Percentiles rank a stretch among this genome's conserved stretches.
Evolutionary conservation across 2,329 filamentous ascomycete species (phyloP).

Genomic region (Aspergillus fumigatiaffinis): DNA sequence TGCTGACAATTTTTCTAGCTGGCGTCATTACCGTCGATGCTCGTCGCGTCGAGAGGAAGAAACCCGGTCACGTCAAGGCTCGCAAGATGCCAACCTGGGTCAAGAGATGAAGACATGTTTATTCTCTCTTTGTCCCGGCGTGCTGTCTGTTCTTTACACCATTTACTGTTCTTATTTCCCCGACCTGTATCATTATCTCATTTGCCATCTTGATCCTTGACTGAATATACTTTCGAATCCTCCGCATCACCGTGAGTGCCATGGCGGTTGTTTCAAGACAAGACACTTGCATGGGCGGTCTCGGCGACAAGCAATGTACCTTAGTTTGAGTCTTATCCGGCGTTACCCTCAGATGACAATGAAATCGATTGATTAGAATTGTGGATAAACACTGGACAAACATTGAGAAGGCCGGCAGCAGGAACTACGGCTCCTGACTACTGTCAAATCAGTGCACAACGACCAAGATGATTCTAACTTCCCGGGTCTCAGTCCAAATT

Average conservation of each 20-base stretch:
- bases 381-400: neutral
- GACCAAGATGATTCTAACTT: neutral
- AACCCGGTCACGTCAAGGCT: slow-evolving; percentile 91
- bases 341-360: neutral
- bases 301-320: neutral
- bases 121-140: slow-evolving; percentile 24
- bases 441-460: neutral
- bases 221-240: slow-evolving; percentile 16
- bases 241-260: slow-evolving; percentile 12
- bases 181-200: slow-evolving; percentile 18
- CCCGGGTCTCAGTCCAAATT: neutral
- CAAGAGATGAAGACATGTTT: slow-evolving; percentile 58
- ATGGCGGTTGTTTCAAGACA: slow-evolving; percentile 14
- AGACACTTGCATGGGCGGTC: slow-evolving; percentile 6
- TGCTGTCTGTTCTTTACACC: slow-evolving; percentile 18
- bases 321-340: neutral
- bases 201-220: slow-evolving; percentile 11
- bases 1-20: slow-evolving; percentile 54
- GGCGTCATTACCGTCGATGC: slow-evolving; percentile 89
- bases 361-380: neutral
- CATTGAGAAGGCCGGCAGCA: neutral
- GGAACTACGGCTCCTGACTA: neutral
- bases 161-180: slow-evolving; percentile 8
- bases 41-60: slow-evolving; percentile 95
- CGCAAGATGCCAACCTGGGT: slow-evolving; percentile 98